Conservation (phyloP, 176 grass and related monocot species). For the Canna indica region DNA sequence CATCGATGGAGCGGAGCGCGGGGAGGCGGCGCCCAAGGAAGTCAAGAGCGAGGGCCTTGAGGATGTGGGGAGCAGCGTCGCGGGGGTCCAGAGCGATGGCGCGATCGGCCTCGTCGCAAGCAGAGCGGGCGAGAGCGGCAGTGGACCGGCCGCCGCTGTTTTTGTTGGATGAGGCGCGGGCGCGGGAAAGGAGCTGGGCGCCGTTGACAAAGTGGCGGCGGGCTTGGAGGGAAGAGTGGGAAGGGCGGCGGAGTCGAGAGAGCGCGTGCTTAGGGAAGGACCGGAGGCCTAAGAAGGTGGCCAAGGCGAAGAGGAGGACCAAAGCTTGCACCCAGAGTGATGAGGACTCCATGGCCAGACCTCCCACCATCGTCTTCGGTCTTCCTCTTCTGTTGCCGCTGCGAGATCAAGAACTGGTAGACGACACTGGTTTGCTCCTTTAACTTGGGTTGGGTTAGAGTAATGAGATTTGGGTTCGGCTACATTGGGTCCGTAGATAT, state of each 20-base stretch:
- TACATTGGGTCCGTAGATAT: too few species aligned
- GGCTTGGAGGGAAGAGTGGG: slow-evolving; percentile 36
- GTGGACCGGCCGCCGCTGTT: slow-evolving; percentile 20
- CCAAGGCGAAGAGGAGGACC: slow-evolving; percentile 46
- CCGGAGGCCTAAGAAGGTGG: slow-evolving; percentile 51
- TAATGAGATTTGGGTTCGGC: too few species aligned
- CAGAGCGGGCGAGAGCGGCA: slow-evolving; percentile 20
- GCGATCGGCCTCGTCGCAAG: slow-evolving; percentile 54
- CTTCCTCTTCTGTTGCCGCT: background rate
- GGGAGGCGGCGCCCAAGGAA: slow-evolving; percentile 57
- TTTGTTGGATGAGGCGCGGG: slow-evolving; percentile 25
- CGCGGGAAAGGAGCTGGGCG: slow-evolving; percentile 63
- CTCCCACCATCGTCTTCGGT: background rate
- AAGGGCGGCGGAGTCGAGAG: slow-evolving; percentile 32
- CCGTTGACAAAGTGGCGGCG: slow-evolving; percentile 62
- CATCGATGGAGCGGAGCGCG: slow-evolving; percentile 54
- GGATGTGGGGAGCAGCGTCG: slow-evolving; percentile 67
- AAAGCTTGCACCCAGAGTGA: slow-evolving; percentile 33
- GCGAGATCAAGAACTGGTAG: background rate
- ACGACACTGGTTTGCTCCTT: too few species aligned
- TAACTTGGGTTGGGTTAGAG: too few species aligned
- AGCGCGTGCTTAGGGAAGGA: slow-evolving; percentile 47
- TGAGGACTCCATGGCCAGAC: background rate
- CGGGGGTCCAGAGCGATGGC: slow-evolving; percentile 70
- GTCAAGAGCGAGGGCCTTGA: slow-evolving; percentile 76